phyloP scores from a whole-genome alignment of 2,329 filamentous ascomycete genomes.

The Monosporascus sp. region DNA sequence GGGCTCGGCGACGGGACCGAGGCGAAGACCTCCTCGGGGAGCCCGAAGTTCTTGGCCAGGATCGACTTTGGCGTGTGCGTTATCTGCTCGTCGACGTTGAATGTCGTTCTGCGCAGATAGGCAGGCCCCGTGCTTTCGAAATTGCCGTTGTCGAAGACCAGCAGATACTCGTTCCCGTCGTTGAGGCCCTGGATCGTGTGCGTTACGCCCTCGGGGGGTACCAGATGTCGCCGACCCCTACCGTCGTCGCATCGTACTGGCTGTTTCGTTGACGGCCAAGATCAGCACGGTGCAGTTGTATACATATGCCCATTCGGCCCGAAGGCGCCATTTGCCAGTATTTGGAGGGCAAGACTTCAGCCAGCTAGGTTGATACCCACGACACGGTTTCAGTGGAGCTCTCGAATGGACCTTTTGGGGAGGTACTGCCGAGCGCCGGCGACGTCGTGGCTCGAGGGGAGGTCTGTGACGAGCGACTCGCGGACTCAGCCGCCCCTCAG shows the following conservation, averaged over 20 bases:
- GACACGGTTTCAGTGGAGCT: constrained; percentile 65
- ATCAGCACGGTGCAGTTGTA: constrained; percentile 51
- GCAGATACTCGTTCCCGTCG: constrained; percentile 63
- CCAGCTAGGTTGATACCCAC: constrained; percentile 34
- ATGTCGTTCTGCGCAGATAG: constrained; percentile 51
- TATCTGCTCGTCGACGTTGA: constrained; percentile 68
- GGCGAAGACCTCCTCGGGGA: constrained; percentile 55
- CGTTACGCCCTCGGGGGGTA: constrained; percentile 61
- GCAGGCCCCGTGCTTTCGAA: constrained; percentile 56
- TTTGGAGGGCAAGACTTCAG: constrained; percentile 2
- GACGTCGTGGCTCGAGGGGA: constrained; percentile 62
- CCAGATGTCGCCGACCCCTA: constrained; percentile 61
- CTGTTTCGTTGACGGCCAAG: constrained; percentile 60
- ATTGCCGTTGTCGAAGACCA: constrained; percentile 62
- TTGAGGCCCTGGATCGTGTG: constrained; percentile 61
- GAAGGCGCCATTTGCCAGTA: neutral
- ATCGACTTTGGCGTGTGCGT: constrained; percentile 59
- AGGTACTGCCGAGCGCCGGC: constrained; percentile 65
- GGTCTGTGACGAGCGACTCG: constrained; percentile 62
- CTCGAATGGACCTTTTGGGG: constrained; percentile 59
- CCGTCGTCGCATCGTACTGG: constrained; percentile 47
- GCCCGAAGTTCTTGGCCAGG: constrained; percentile 65
- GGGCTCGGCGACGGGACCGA: constrained; percentile 52
- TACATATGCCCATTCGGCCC: constrained; percentile 65
- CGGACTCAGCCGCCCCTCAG: constrained; percentile 62